Percentiles rank a stretch among this genome's conserved stretches.
These are phyloP conservation scores for Botrytis cinerea DNA, from an alignment of 2,329 filamentous ascomycete genomes.

Conservation along the genomic window DNA sequence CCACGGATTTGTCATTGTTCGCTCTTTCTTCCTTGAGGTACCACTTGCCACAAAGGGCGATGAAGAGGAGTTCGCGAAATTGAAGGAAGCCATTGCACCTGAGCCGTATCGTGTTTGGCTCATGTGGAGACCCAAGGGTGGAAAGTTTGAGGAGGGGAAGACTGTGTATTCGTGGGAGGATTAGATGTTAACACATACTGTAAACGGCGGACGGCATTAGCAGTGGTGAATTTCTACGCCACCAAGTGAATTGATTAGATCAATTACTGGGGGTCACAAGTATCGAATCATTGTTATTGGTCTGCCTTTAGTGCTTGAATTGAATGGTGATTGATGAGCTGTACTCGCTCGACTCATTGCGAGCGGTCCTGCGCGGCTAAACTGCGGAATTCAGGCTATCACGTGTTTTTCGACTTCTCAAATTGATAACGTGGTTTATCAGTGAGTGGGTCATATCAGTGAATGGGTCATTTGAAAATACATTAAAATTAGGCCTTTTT, in stretches of 20 bases:
- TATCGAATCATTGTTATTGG: background rate
- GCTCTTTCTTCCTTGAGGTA: background rate
- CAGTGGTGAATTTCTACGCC: background rate
- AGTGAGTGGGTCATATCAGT: too few relatives aligned
- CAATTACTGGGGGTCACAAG: background rate
- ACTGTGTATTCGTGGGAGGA: conserved; percentile 13
- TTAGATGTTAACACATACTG: background rate
- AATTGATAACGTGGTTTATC: too few relatives aligned
- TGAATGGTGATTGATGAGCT: background rate
- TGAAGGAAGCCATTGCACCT: background rate
- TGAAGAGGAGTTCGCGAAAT: conserved; percentile 3
- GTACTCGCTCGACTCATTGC: too few relatives aligned
- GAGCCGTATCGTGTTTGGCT: conserved; percentile 17
- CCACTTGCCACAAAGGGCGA: background rate
- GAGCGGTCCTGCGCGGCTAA: too few relatives aligned
- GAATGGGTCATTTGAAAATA: too few relatives aligned
- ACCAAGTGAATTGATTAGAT: background rate
- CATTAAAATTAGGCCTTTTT: too few relatives aligned
- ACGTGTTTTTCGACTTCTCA: background rate
- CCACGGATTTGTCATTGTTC: conserved; percentile 9
- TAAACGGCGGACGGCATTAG: background rate
- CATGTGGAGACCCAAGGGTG: conserved; percentile 13
- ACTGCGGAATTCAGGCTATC: background rate
- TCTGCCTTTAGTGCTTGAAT: background rate
- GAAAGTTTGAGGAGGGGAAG: conserved; percentile 14